These are phyloP conservation scores for Salvia miltiorrhiza DNA, from an alignment of 257 asterid genomes.

Conservation along the genomic window DNA sequence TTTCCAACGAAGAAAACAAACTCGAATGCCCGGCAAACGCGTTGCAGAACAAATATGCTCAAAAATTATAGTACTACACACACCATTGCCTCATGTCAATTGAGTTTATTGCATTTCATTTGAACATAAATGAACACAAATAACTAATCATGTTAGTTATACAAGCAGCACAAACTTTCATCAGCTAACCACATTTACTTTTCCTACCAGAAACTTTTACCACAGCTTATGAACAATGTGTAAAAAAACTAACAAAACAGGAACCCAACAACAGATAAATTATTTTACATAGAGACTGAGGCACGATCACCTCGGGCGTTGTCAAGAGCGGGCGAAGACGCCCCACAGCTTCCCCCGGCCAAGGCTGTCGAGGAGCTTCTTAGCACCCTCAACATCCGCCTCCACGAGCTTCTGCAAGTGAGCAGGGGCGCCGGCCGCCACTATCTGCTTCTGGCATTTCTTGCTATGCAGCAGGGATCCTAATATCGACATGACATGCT, in stretches of 20 bases:
- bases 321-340: conserved; percentile 42
- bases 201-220: conserved; percentile 24
- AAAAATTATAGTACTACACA: not conserved
- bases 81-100: conserved; percentile 13
- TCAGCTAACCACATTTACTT: conserved; percentile 28
- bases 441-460: conserved; percentile 74
- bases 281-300: conserved; percentile 34
- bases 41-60: too few species aligned
- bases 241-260: conserved; percentile 7
- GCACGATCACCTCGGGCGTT: not conserved
- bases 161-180: conserved; percentile 18
- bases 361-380: conserved; percentile 67
- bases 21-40: too few species aligned
- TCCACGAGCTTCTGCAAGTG: conserved; percentile 71
- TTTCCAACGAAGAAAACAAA: too few species aligned
- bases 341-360: conserved; percentile 75
- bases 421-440: conserved; percentile 54
- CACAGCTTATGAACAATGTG: conserved; percentile 45
- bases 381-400: conserved; percentile 64
- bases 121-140: conserved; percentile 9
- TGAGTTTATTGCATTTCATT: conserved; percentile 20
- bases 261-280: conserved; percentile 5
- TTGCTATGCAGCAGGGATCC: conserved; percentile 49
- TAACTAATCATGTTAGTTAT: conserved; percentile 34
- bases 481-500: conserved; percentile 39